phyloP scores from a whole-genome alignment of 345 rosid genomes.

The Acer negundo region DNA sequence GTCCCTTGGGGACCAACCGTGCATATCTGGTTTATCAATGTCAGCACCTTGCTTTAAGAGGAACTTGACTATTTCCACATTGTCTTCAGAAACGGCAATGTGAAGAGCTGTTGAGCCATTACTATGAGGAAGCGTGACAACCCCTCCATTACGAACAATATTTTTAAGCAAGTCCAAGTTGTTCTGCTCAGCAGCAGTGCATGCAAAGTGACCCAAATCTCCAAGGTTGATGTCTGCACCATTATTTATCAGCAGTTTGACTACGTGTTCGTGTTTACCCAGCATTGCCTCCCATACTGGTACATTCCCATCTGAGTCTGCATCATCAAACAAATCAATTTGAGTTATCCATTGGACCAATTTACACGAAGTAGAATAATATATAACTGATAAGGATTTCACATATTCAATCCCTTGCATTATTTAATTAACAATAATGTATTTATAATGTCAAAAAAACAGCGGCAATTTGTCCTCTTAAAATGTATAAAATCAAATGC shows the following conservation, averaged over 20 bases:
- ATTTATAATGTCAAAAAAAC: neutral
- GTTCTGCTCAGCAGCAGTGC: conserved; percentile 72
- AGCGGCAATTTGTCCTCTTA: neutral
- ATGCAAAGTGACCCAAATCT: conserved; percentile 76
- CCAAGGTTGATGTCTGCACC: conserved; percentile 53
- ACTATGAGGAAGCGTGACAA: conserved; percentile 49
- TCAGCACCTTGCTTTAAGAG: conserved; percentile 71
- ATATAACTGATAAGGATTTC: neutral
- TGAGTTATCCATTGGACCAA: neutral
- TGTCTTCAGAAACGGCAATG: conserved; percentile 76
- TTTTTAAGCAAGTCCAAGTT: conserved; percentile 61
- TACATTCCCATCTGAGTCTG: conserved; percentile 70
- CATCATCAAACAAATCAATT: conserved; percentile 13
- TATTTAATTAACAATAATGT: neutral
- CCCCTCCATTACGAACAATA: conserved; percentile 54
- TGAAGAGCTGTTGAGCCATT: conserved; percentile 79
- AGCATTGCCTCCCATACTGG: conserved; percentile 88
- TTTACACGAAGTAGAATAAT: neutral
- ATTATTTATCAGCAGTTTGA: conserved; percentile 45
- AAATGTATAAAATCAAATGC: neutral
- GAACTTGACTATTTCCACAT: conserved; percentile 62
- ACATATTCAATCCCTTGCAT: neutral
- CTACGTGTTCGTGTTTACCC: conserved; percentile 56
- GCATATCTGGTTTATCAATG: conserved; percentile 56
- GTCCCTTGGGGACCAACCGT: conserved; percentile 68